These are phyloP conservation scores for Cyberlindnera xishuangbannaensis DNA, from an alignment of 805 yeast genomes.

Conservation along the genomic window DNA sequence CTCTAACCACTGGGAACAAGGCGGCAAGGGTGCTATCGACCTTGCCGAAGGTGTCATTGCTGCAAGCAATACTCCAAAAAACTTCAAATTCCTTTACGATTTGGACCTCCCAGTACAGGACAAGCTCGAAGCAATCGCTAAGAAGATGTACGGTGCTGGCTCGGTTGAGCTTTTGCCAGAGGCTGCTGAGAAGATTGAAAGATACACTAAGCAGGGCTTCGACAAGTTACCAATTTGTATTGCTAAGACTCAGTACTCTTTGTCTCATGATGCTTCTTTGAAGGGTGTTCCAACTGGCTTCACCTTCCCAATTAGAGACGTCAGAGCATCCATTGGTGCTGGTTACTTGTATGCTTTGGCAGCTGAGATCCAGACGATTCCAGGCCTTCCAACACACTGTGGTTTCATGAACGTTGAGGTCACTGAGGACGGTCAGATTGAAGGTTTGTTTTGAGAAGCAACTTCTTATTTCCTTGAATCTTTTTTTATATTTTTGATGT, in stretches of 20 bases:
- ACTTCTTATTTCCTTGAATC: too few species aligned
- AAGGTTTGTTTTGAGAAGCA: conserved; percentile 61
- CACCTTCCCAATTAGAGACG: conserved; percentile 75
- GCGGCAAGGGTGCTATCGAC: conserved; percentile 76
- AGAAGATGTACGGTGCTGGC: conserved; percentile 72
- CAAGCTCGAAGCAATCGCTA: conserved; percentile 61
- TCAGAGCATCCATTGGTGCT: conserved; percentile 77
- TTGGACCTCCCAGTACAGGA: conserved; percentile 60
- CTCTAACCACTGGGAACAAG: conserved; percentile 83
- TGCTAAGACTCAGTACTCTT: conserved; percentile 81
- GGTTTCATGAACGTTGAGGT: conserved; percentile 87
- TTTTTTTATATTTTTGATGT: too few species aligned
- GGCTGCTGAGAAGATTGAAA: conserved; percentile 64
- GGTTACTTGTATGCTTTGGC: conserved; percentile 82
- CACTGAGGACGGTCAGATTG: conserved; percentile 73
- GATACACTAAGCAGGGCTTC: conserved; percentile 69
- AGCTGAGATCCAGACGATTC: conserved; percentile 81
- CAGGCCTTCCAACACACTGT: conserved; percentile 80
- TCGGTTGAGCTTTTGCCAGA: conserved; percentile 62
- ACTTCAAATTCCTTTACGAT: conserved; percentile 54
- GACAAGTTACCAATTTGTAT: conserved; percentile 76
- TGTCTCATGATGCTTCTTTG: conserved; percentile 75
- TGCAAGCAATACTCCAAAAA: conserved; percentile 34
- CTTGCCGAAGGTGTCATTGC: conserved; percentile 67
- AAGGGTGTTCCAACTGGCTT: conserved; percentile 83